phyloP scores from a whole-genome alignment of 1,284 basidiomycete species.

The Exsudoporus floridanus region DNA sequence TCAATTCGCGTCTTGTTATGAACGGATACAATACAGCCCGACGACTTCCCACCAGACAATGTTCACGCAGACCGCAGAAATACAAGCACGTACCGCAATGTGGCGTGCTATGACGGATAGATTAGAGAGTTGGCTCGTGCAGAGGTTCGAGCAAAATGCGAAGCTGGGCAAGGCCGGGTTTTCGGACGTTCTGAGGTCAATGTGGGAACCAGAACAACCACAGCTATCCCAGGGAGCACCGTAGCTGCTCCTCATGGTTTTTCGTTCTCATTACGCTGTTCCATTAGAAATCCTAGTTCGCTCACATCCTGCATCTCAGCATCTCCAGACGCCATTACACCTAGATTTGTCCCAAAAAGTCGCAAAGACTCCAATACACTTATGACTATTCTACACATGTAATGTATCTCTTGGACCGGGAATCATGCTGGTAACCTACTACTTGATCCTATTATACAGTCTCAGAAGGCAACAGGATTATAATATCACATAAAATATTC shows the following conservation, averaged over 20 bases:
- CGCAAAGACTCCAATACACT: conserved; percentile 26
- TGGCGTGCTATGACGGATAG: conserved; percentile 79
- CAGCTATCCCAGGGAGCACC: conserved; percentile 29
- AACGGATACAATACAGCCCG: conserved; percentile 85
- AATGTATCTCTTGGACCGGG: conserved; percentile 17
- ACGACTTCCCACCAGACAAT: conserved; percentile 57
- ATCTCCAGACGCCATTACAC: conserved; percentile 19
- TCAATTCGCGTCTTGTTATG: conserved; percentile 86
- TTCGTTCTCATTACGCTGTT: conserved; percentile 1
- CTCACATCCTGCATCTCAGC: conserved; percentile 10
- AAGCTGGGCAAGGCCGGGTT: conserved; percentile 83
- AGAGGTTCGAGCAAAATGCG: conserved; percentile 87
- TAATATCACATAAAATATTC: conserved; percentile 1
- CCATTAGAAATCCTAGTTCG: not conserved
- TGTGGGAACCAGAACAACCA: conserved; percentile 63
- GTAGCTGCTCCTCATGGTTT: conserved; percentile 8
- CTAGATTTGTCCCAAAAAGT: conserved; percentile 28
- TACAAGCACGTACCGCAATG: conserved; percentile 74
- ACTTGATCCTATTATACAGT: not conserved
- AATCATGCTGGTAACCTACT: not conserved
- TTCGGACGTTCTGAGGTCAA: conserved; percentile 75
- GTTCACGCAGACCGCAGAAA: conserved; percentile 82
- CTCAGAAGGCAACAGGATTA: not conserved
- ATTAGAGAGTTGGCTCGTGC: conserved; percentile 79
- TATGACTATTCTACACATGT: conserved; percentile 32